phyloP scores from a whole-genome alignment of 2,329 filamentous ascomycete genomes.

The Diaporthe aspalathi region DNA sequence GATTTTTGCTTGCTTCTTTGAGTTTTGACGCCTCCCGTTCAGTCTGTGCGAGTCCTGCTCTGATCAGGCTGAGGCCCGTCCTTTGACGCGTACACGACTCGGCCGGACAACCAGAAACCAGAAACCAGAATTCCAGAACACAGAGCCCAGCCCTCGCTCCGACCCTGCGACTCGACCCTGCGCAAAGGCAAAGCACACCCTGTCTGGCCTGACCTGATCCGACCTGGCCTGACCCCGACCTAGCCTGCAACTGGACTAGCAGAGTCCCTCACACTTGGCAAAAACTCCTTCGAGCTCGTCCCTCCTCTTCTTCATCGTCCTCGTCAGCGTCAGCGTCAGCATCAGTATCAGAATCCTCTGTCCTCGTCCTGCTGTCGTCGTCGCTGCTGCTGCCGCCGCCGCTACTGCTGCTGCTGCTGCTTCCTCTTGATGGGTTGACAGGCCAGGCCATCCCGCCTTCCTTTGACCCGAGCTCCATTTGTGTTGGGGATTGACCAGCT shows the following conservation, averaged over 20 bases:
- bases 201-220: background rate
- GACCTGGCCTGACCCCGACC: constrained; percentile 11
- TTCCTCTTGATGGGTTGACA: constrained; percentile 22
- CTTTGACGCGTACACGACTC: constrained; percentile 17
- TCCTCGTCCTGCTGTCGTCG: background rate
- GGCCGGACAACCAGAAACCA: constrained; percentile 17
- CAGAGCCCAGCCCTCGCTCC: background rate
- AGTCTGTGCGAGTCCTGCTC: constrained; percentile 22
- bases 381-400: background rate
- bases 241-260: constrained; percentile 22
- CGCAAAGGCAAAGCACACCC: background rate
- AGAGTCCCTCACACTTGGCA: constrained; percentile 14
- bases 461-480: constrained; percentile 20
- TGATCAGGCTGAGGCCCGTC: constrained; percentile 24
- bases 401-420: too few relatives aligned
- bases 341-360: too few relatives aligned
- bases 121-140: background rate
- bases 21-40: constrained; percentile 23
- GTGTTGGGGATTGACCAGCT: background rate
- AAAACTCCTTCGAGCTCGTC: constrained; percentile 21
- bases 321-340: background rate
- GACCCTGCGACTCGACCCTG: background rate
- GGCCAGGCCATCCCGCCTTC: background rate
- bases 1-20: background rate
- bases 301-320: background rate